Evolutionary conservation across 345 rosid species (phyloP), one percentile per base, ranked within the genome.

Genomic region (Boechera divaricarpa): DNA sequence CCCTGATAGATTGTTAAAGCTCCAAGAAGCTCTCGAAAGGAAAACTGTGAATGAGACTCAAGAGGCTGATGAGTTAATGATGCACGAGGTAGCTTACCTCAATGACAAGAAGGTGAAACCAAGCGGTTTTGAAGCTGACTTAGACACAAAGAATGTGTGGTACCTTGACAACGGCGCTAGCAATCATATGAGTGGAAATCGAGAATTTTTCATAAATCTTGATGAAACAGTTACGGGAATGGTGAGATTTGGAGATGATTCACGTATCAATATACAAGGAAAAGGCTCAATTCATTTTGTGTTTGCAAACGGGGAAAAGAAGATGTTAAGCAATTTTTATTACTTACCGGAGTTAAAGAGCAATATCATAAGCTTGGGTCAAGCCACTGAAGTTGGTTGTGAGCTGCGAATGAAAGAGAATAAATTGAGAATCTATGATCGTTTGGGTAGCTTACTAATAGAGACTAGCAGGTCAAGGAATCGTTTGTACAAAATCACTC

Each of bases 351-450:
- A 26, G 0, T 2, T 53, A 0, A 10, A 4, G 1, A 53, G 58
- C 0, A 53, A 26, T 26, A 53, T 53, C 1, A 26, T 53, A 2
- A 26, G 8, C 0, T 3, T 53, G 1, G 3, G 58, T 0, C 33
- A 53, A 4, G 32, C 58, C 0, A 26, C 33, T 0, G 32, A 52
- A 4, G 0, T 2, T 0, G 31, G 28, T 0, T 52, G 15, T 4
- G 57, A 52, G 0, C 15, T 52, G 0, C 0, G 6, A 9, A 52
- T 52, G 31, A 52, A 21, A 9, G 31, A 24, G 0, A 12, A 24
- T 4, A 0, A 0, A 0, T 0, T 52, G 2, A 52, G 2, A 1
- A 7, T 52, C 0, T 24, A 7, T 1, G 13, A 24, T 0, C 31
- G 6, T 0, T 4, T 5, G 1, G 13, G 4, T 3, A 4, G 4